phyloP scores from a whole-genome alignment of 2,329 filamentous ascomycete genomes.

The Fusarium nanum region DNA sequence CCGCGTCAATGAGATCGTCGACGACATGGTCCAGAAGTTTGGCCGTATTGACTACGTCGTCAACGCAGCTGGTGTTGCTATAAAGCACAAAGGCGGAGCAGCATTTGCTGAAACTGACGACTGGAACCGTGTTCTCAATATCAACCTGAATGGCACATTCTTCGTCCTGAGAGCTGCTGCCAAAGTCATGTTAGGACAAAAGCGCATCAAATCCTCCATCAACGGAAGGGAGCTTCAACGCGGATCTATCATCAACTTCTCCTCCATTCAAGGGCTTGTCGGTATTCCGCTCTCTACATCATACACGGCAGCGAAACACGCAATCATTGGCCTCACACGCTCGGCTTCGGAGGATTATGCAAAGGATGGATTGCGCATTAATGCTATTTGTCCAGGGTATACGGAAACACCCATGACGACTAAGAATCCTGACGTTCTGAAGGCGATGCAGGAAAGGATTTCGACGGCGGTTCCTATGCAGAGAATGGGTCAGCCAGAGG shows the following conservation, averaged over 20 bases:
- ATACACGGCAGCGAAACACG: conserved; percentile 37
- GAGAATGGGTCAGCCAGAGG: conserved; percentile 44
- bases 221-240: conserved; percentile 42
- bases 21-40: conserved; percentile 46
- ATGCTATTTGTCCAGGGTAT: conserved; percentile 51
- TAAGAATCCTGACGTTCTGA: conserved; percentile 41
- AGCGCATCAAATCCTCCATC: conserved; percentile 52
- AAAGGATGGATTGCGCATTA: conserved; percentile 53
- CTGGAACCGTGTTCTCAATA: conserved; percentile 55
- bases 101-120: conserved; percentile 52
- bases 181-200: conserved; percentile 58
- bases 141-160: conserved; percentile 59
- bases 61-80: conserved; percentile 55
- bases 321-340: conserved; percentile 35
- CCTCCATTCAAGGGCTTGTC: conserved; percentile 34
- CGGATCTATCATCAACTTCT: conserved; percentile 38
- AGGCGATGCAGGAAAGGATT: conserved; percentile 46
- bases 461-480: conserved; percentile 45
- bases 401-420: conserved; percentile 49
- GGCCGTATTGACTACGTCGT: conserved; percentile 56
- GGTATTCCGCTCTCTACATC: conserved; percentile 33
- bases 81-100: conserved; percentile 53
- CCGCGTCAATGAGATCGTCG: conserved; percentile 39
- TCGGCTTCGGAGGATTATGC: conserved; percentile 58
- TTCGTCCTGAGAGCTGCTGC: conserved; percentile 55